Evolutionary conservation across 164 flowering plant genomes (phyloP).

Genomic region (Berberis vulgaris): DNA sequence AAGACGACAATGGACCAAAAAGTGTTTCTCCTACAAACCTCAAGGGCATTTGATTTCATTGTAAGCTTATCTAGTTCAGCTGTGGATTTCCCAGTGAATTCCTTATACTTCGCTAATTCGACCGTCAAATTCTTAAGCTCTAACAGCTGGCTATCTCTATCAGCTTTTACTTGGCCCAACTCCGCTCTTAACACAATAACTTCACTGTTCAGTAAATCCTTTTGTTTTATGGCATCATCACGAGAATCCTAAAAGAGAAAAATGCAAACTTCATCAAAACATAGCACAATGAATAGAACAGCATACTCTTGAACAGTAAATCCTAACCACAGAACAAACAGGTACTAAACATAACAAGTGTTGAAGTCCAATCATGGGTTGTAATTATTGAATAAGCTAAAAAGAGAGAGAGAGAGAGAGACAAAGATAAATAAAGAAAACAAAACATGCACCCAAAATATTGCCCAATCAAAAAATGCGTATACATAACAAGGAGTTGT

Average conservation of each 20-base stretch:
- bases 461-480: too few relatives aligned
- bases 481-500: too few relatives aligned
- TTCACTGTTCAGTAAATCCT: slow-evolving; percentile 36
- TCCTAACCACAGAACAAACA: too few relatives aligned
- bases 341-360: too few relatives aligned
- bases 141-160: slow-evolving; percentile 40
- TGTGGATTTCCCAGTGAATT: slow-evolving; percentile 41
- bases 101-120: slow-evolving; percentile 39
- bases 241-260: slow-evolving; percentile 33
- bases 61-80: slow-evolving; percentile 40
- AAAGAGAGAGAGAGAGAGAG: too few relatives aligned
- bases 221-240: slow-evolving; percentile 46
- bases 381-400: too few relatives aligned
- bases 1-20: not conserved
- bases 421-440: too few relatives aligned
- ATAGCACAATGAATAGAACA: too few relatives aligned
- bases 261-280: too few relatives aligned
- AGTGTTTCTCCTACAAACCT: slow-evolving; percentile 33
- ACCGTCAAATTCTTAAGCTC: slow-evolving; percentile 30
- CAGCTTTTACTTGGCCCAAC: slow-evolving; percentile 53
- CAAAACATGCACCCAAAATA: too few relatives aligned
- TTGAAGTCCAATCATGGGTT: too few relatives aligned
- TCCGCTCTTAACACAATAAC: slow-evolving; percentile 36
- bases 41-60: slow-evolving; percentile 38
- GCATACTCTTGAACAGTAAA: too few relatives aligned